These are phyloP conservation scores for Yarrowia sp. DNA, from an alignment of 805 yeast genomes.

Conservation along the genomic window DNA sequence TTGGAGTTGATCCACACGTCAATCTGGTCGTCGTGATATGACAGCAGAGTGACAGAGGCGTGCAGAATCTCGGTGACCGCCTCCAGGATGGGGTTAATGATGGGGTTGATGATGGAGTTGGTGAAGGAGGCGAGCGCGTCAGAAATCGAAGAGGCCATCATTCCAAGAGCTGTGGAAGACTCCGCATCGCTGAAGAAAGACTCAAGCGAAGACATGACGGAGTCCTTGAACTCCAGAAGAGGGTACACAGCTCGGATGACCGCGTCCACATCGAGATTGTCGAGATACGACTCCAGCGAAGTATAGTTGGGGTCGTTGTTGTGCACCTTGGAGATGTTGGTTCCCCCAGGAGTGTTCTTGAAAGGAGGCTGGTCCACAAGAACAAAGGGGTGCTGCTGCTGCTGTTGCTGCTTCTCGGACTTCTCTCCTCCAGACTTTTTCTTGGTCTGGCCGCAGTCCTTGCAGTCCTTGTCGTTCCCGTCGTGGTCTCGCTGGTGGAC, in stretches of 20 bases:
- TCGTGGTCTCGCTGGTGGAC: conserved; percentile 18
- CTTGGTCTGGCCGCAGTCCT: background rate
- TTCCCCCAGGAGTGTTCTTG: conserved; percentile 20
- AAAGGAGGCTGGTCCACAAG: conserved; percentile 12
- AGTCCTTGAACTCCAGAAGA: conserved; percentile 27
- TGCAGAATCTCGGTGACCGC: conserved; percentile 28
- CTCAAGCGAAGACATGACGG: conserved; percentile 27
- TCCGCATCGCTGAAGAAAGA: conserved; percentile 27
- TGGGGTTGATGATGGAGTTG: conserved; percentile 33
- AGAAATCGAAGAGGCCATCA: conserved; percentile 30
- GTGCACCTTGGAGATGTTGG: conserved; percentile 21
- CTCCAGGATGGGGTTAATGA: conserved; percentile 31
- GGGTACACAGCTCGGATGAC: conserved; percentile 21
- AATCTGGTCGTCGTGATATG: conserved; percentile 32
- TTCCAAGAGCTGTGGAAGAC: conserved; percentile 30
- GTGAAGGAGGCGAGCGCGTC: conserved; percentile 31
- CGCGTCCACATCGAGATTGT: conserved; percentile 8
- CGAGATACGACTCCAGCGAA: conserved; percentile 6
- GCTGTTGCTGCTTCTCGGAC: background rate
- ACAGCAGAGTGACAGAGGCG: conserved; percentile 30
- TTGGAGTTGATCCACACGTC: conserved; percentile 33
- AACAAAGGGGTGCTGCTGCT: conserved; percentile 1
- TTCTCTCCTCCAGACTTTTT: background rate
- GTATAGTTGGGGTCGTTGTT: conserved; percentile 23
- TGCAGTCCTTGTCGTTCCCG: conserved; percentile 8